Evolutionary conservation across 306 rosid genomes (phyloP).

Genomic region (Castanea crenata): DNA sequence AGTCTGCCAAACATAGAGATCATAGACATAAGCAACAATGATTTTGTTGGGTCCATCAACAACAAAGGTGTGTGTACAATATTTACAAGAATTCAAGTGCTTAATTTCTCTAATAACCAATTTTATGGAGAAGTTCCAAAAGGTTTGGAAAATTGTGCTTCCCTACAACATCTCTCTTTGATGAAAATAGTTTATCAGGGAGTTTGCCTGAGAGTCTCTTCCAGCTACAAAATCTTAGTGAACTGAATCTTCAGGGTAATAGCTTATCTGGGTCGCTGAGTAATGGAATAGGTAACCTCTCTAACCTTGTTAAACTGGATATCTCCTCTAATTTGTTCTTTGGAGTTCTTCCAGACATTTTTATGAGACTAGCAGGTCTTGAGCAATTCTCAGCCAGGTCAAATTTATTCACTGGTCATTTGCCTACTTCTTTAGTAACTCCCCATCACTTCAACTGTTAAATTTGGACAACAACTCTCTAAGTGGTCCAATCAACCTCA

Average conservation of each 20-base stretch:
- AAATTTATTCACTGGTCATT: constrained; percentile 19
- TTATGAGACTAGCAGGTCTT: constrained; percentile 9
- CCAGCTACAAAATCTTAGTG: background rate
- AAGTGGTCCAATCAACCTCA: constrained; percentile 18
- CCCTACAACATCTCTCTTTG: background rate
- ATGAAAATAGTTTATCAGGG: background rate
- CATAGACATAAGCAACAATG: constrained; percentile 28
- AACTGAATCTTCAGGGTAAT: constrained; percentile 18
- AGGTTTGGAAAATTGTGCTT: constrained; percentile 2
- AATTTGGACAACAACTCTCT: constrained; percentile 24
- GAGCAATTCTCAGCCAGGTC: constrained; percentile 3
- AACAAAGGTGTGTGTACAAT: constrained; percentile 2
- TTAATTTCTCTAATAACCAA: constrained; percentile 8
- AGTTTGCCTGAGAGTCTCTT: constrained; percentile 3
- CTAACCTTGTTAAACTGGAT: constrained; percentile 25
- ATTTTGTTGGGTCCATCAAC: background rate
- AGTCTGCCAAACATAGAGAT: constrained; percentile 15
- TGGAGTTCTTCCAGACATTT: constrained; percentile 29
- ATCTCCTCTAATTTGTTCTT: constrained; percentile 26
- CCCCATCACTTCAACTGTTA: constrained; percentile 13
- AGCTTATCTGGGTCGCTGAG: constrained; percentile 13
- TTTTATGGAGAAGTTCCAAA: constrained; percentile 16
- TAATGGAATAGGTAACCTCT: constrained; percentile 25
- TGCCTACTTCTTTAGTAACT: constrained; percentile 27
- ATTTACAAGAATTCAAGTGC: background rate